A percentile compares a stretch with the other conserved stretches of the same genome.
phyloP scores from a whole-genome alignment of 2,329 filamentous ascomycete species.

The Cordyceps cateniannulata region DNA sequence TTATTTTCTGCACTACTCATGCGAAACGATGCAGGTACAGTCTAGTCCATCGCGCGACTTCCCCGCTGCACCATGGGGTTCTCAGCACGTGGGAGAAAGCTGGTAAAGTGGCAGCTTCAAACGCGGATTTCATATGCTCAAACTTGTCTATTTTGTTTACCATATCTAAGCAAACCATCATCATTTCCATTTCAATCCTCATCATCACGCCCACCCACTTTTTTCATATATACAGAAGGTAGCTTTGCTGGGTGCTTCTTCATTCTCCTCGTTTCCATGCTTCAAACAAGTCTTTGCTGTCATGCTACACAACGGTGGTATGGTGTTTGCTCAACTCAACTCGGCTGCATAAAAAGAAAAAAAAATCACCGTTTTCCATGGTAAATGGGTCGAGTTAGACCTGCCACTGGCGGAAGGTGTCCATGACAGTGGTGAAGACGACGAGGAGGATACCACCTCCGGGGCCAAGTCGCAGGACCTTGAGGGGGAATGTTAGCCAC shows the following conservation, averaged over 20 bases:
- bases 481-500: neutral
- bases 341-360: neutral
- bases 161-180: neutral
- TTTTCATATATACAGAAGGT: constrained; percentile 1
- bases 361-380: neutral
- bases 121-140: too few species aligned
- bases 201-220: neutral
- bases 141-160: neutral
- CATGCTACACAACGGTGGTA: neutral
- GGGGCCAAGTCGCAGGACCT: constrained; percentile 45
- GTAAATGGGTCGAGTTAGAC: neutral
- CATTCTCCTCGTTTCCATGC: neutral
- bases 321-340: neutral
- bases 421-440: constrained; percentile 82
- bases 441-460: constrained; percentile 67
- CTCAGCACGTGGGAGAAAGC: too few species aligned
- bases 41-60: too few species aligned
- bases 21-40: too few species aligned
- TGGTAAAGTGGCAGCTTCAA: too few species aligned
- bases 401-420: constrained; percentile 72
- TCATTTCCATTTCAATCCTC: neutral
- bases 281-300: neutral
- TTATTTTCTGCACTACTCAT: too few species aligned
- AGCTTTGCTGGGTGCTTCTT: neutral
- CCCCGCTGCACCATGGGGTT: too few species aligned